phyloP scores from a whole-genome alignment of 1,139 yeast species.

The Pichia sp. region DNA sequence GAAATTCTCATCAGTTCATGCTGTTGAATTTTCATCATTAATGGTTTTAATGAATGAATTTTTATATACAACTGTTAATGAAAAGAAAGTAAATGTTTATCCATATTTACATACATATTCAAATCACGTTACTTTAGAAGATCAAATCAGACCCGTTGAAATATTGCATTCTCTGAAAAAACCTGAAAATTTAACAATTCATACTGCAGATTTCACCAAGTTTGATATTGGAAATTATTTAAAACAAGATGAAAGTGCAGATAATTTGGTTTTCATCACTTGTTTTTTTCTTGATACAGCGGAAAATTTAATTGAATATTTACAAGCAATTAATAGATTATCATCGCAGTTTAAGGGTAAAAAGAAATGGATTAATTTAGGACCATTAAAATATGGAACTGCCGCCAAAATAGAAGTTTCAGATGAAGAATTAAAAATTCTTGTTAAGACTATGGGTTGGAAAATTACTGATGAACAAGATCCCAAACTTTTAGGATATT shows the following conservation, averaged over 20 bases:
- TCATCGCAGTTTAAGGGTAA: slow-evolving; percentile 32
- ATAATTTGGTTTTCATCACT: slow-evolving; percentile 57
- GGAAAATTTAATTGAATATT: slow-evolving; percentile 67
- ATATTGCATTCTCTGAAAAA: slow-evolving; percentile 32
- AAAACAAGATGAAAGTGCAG: slow-evolving; percentile 24
- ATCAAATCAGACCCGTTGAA: slow-evolving; percentile 47
- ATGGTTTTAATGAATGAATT: slow-evolving; percentile 64
- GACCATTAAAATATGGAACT: slow-evolving; percentile 85
- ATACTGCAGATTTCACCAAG: slow-evolving; percentile 60
- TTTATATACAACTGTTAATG: slow-evolving; percentile 32
- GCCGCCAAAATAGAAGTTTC: slow-evolving; percentile 76
- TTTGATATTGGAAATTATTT: slow-evolving; percentile 33
- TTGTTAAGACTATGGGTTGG: slow-evolving; percentile 62
- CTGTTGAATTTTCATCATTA: slow-evolving; percentile 65
- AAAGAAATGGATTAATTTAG: slow-evolving; percentile 67
- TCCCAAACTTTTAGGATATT: slow-evolving; percentile 41
- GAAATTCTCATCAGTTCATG: slow-evolving; percentile 45
- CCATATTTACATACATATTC: slow-evolving; percentile 76
- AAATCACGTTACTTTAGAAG: slow-evolving; percentile 45
- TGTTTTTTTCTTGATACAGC: slow-evolving; percentile 86
- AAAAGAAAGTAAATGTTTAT: slow-evolving; percentile 30
- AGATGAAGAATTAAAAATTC: slow-evolving; percentile 50
- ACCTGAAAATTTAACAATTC: slow-evolving; percentile 46
- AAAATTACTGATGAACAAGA: slow-evolving; percentile 37
- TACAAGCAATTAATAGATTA: slow-evolving; percentile 53